Percentiles rank a stretch among this genome's conserved stretches.
Evolutionary conservation across 2,329 filamentous ascomycete genomes (phyloP).

Genomic region (Alternaria brassicae): DNA sequence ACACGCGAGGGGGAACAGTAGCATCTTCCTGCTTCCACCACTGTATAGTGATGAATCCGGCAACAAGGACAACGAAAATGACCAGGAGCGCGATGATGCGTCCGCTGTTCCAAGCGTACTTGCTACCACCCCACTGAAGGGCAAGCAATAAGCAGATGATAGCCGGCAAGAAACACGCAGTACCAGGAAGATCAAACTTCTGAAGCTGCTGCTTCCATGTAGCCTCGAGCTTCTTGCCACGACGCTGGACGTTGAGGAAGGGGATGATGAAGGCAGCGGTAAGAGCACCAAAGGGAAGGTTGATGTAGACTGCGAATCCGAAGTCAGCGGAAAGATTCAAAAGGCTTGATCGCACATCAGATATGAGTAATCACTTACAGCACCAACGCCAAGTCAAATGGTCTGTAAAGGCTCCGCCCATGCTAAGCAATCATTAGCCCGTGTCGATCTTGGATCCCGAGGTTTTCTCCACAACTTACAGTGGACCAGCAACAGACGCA

Average conservation of each 20-base stretch:
- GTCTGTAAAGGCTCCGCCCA: slow-evolving; percentile 57
- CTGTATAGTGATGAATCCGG: slow-evolving; percentile 54
- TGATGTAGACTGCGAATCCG: slow-evolving; percentile 40
- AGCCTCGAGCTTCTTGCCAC: slow-evolving; percentile 41
- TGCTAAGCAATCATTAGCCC: slow-evolving; percentile 34
- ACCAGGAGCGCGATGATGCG: slow-evolving; percentile 58
- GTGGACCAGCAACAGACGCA: slow-evolving; percentile 56
- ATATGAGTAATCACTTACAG: slow-evolving; percentile 14
- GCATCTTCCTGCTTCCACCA: slow-evolving; percentile 54
- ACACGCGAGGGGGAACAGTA: slow-evolving; percentile 56
- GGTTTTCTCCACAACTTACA: slow-evolving; percentile 38
- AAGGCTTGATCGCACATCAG: background rate
- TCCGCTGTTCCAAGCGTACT: slow-evolving; percentile 55
- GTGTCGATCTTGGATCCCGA: slow-evolving; percentile 14
- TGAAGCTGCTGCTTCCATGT: slow-evolving; percentile 50
- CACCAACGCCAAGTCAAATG: slow-evolving; percentile 58
- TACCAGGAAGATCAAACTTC: slow-evolving; percentile 58
- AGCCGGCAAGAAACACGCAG: slow-evolving; percentile 53
- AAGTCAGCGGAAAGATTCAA: background rate
- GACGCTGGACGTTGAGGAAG: slow-evolving; percentile 48
- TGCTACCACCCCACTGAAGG: slow-evolving; percentile 59
- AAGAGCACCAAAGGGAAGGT: slow-evolving; percentile 59
- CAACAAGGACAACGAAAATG: slow-evolving; percentile 53
- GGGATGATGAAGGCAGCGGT: slow-evolving; percentile 52
- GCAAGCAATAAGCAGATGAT: slow-evolving; percentile 59